Evolutionary conservation across 768 basidiomycete genomes (phyloP).

Genomic region (Podaxis sp.): DNA sequence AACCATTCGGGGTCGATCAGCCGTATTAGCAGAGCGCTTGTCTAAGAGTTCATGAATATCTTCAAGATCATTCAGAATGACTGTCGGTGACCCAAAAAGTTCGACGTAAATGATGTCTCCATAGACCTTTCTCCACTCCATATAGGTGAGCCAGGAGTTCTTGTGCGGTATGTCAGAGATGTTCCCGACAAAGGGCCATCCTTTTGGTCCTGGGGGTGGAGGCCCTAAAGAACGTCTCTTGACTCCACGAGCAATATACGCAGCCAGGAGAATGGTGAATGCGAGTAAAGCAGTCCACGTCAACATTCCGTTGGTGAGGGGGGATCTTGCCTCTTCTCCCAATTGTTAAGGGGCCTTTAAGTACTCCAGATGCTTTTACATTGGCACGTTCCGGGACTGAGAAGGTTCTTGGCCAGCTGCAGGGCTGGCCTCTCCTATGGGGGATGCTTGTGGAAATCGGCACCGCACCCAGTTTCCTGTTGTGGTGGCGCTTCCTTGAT

Average conservation of each 20-base stretch:
- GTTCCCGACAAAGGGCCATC: conserved; percentile 31
- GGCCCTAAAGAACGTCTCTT: neutral
- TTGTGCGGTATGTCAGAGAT: conserved; percentile 25
- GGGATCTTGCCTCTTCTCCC: neutral
- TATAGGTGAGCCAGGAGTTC: conserved; percentile 29
- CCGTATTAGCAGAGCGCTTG: conserved; percentile 41
- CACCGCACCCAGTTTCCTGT: no score
- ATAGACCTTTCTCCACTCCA: conserved; percentile 28
- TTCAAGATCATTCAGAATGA: conserved; percentile 39
- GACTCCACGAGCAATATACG: neutral
- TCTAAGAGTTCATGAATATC: conserved; percentile 42
- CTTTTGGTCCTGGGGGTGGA: conserved; percentile 33
- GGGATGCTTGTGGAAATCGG: no score
- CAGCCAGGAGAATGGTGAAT: neutral
- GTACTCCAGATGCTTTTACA: no score
- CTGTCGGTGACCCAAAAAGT: conserved; percentile 33
- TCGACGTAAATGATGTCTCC: conserved; percentile 29
- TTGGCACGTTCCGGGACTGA: no score
- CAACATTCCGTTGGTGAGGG: neutral
- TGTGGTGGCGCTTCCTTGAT: no score
- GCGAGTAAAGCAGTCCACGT: neutral
- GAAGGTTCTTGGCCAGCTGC: no score
- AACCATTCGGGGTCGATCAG: conserved; percentile 38
- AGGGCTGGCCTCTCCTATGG: no score
- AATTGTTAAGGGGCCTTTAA: neutral